Percentiles rank a stretch among this genome's conserved stretches.
phyloP scores from a whole-genome alignment of 23 red algal genomes.

The Gracilaria caudata region DNA sequence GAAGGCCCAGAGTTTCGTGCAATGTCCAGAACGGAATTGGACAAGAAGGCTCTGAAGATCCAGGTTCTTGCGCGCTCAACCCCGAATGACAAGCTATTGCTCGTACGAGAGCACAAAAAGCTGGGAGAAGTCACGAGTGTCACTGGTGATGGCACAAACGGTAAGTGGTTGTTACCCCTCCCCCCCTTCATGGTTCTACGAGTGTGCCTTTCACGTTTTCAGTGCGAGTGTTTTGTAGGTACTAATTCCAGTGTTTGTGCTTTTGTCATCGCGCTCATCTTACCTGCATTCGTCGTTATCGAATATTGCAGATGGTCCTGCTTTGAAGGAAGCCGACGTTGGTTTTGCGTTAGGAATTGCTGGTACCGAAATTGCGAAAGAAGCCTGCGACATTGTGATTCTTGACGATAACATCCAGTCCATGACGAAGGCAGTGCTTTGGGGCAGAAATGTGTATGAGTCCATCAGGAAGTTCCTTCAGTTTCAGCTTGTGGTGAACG shows the following conservation, averaged over 20 bases:
- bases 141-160: constrained; percentile 97
- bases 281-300: neutral
- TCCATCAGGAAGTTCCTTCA: constrained; percentile 93
- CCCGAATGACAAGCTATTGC: constrained; percentile 84
- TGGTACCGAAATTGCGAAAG: constrained; percentile 95
- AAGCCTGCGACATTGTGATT: constrained; percentile 92
- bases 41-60: constrained; percentile 58
- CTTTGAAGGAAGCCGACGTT: constrained; percentile 89
- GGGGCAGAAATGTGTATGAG: constrained; percentile 89
- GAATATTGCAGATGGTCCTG: constrained; percentile 66
- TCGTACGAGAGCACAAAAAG: constrained; percentile 73
- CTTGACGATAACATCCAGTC: constrained; percentile 90
- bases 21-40: constrained; percentile 49
- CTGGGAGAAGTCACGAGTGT: constrained; percentile 89
- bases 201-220: neutral
- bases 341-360: constrained; percentile 89
- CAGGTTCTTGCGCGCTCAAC: constrained; percentile 90
- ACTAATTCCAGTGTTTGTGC: too few relatives aligned
- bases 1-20: constrained; percentile 81
- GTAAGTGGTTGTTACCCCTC: constrained; percentile 22
- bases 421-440: constrained; percentile 93
- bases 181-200: neutral
- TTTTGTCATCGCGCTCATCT: neutral
- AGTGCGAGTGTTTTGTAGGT: neutral
- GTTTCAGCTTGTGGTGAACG: constrained; percentile 94